Percentiles rank a stretch among this genome's conserved stretches.
Evolutionary conservation across 1,284 basidiomycete species (phyloP).

Genomic region (Microbotryum intermedium): DNA sequence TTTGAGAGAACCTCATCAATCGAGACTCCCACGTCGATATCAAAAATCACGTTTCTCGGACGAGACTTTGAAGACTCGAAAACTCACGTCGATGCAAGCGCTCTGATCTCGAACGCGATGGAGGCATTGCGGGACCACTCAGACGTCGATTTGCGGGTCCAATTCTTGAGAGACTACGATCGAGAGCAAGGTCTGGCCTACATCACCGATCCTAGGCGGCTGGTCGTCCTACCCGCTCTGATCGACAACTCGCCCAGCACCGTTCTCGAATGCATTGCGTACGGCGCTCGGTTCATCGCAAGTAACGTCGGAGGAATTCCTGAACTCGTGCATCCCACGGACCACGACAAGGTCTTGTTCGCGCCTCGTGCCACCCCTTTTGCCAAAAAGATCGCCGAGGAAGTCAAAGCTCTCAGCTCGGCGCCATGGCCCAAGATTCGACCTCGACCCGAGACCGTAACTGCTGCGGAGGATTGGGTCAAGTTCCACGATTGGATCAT

Average conservation of each 20-base stretch:
- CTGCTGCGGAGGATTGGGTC: conserved; percentile 14
- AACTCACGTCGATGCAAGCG: conserved; percentile 10
- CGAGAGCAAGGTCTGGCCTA: conserved; percentile 23
- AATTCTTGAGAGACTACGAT: conserved; percentile 12
- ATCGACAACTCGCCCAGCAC: conserved; percentile 30
- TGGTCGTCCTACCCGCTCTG: conserved; percentile 26
- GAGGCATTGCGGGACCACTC: conserved; percentile 15
- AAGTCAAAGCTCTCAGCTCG: neutral
- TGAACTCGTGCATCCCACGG: conserved; percentile 21
- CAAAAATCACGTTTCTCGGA: conserved; percentile 20
- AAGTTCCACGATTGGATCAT: conserved; percentile 15
- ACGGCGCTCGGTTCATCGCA: conserved; percentile 22
- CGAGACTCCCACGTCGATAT: neutral
- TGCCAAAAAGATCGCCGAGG: neutral
- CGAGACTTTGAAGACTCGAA: conserved; percentile 21
- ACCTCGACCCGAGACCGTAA: conserved; percentile 5
- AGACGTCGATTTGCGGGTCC: conserved; percentile 15
- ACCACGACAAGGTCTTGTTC: conserved; percentile 10
- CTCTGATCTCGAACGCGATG: conserved; percentile 16
- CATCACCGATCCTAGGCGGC: conserved; percentile 13
- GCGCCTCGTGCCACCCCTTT: conserved; percentile 9
- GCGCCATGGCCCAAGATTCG: conserved; percentile 1
- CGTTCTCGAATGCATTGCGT: conserved; percentile 27
- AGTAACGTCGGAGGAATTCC: conserved; percentile 22
- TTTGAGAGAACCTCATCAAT: neutral